Percentiles rank a stretch among this genome's conserved stretches.
Evolutionary conservation across 2,329 filamentous ascomycete genomes (phyloP).

Genomic region (Corniculantispora saksenae): DNA sequence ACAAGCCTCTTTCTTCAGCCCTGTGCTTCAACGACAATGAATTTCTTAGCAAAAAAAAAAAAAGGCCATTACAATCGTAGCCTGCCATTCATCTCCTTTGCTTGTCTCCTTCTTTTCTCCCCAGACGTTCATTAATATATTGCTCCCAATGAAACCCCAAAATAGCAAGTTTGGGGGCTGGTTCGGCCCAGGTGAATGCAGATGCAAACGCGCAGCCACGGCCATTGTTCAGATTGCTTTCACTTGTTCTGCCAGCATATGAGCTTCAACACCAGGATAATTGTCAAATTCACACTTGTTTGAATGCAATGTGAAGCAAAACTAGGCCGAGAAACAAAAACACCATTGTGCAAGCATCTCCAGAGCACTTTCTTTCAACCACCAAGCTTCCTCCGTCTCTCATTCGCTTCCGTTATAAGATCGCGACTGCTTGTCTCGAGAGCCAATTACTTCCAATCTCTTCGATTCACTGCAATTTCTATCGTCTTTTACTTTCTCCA

Average conservation of each 20-base stretch:
- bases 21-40: background rate
- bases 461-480: background rate
- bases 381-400: background rate
- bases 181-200: background rate
- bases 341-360: background rate
- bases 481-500: background rate
- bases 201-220: background rate
- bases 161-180: slow-evolving; percentile 2
- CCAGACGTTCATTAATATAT: background rate
- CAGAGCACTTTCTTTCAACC: background rate
- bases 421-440: background rate
- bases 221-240: slow-evolving; percentile 13
- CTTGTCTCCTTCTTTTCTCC: background rate
- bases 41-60: background rate
- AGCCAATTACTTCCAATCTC: background rate
- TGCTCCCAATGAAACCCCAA: background rate
- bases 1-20: background rate
- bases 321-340: background rate
- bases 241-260: background rate
- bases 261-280: background rate
- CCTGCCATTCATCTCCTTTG: background rate
- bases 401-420: background rate
- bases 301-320: slow-evolving; percentile 8
- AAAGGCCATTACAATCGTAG: background rate
- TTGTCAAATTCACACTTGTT: background rate